Evolutionary conservation across 192 early-diverging fungal species (phyloP), one percentile per base, ranked within the genome.

Genomic region (Coemansia sp.): DNA sequence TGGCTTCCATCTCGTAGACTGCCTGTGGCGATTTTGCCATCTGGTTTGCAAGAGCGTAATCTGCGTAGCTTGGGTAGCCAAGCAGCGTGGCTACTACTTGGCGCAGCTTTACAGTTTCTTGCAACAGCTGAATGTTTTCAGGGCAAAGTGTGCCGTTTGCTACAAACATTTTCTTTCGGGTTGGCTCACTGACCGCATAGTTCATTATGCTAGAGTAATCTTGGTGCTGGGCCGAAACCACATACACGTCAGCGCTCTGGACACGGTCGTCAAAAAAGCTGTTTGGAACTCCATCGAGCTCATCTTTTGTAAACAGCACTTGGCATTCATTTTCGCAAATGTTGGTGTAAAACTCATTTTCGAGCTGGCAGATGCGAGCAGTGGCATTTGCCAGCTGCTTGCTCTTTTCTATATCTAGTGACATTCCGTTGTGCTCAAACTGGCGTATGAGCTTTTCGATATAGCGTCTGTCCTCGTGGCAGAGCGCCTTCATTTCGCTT

Each of bases 1-100:
- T 72, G 1, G 80, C 58, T 43, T 88, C 61, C 64, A 92, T 89
- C 48, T 79, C 57, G 8, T 71, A 46, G 8, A 87, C 89, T 5
- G 50, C 69, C 38, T 82, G 69, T 8, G 84, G 77, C 7, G 65
- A 71, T 63, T 91, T 89, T 19, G 89, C 90, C 87, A 91, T 89
- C 38, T 85, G 85, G 19, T 80, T 73, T 46, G 89, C 86, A 25
- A 89, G 73, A 7, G 80, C 70, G 56, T 81, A 88, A 3, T 69
- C 73, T 2, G 87, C 85, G 60, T 90, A 86, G 35, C 62, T 76
- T 21, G 61, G 50, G 64, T 86, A 89, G 4, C 89, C 90, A 6
- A 90, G 59, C 24, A 92, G 51, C 30, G 62, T 38, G 6, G 81
- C 71, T 18, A 60, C 58, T 33, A 79, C 46, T n/a, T 68, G 66